These are phyloP conservation scores for Cordyceps javanica DNA, from an alignment of 2,329 filamentous ascomycete species.

Conservation along the genomic window DNA sequence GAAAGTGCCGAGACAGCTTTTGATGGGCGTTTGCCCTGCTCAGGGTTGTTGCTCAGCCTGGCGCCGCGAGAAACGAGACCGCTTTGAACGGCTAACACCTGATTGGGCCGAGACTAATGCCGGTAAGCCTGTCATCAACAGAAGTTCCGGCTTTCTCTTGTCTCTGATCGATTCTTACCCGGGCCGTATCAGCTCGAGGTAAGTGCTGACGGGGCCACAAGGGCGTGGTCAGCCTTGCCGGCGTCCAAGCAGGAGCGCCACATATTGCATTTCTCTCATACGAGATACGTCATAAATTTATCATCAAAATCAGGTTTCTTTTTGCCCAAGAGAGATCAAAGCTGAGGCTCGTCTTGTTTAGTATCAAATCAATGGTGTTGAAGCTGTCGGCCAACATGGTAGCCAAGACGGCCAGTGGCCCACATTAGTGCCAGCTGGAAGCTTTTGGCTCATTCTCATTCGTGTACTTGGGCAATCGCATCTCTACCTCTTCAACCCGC, in stretches of 20 bases:
- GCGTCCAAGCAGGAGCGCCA: neutral
- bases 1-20: neutral
- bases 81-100: neutral
- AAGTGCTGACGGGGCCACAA: constrained; percentile 1
- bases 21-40: neutral
- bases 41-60: neutral
- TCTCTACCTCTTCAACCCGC: no score
- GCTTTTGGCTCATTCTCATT: no score
- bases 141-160: no score
- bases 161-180: neutral
- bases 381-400: no score
- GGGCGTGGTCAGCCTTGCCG: neutral
- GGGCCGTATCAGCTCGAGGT: neutral
- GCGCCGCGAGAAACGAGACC: neutral
- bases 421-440: no score
- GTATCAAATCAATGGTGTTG: no score
- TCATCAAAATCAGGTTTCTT: neutral
- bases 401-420: no score
- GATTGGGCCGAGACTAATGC: neutral
- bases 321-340: no score
- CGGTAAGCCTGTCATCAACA: neutral
- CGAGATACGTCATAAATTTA: neutral
- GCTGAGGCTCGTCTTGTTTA: no score
- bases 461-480: no score
- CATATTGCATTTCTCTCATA: neutral